Evolutionary conservation across 257 asterid genomes (phyloP), one percentile per base, ranked within the genome.

Genomic region (Petrea volubilis): DNA sequence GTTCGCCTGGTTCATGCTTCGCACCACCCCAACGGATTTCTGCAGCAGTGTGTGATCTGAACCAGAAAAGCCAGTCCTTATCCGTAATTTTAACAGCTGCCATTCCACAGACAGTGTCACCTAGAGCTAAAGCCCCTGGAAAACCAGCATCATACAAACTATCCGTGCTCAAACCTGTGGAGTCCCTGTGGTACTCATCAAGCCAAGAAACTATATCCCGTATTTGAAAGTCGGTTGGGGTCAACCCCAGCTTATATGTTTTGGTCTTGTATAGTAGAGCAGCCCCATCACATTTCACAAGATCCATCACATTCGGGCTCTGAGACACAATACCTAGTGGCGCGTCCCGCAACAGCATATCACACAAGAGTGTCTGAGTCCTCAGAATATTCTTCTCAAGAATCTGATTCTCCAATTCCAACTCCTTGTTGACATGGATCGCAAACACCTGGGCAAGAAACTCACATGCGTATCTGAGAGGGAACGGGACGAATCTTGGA

Each of bases 401-500:
- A 76, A 84, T 85, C 78, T 94, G 99, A 50, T 77, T 80, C 43
- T 87, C 96, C 76, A 91, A 68, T 62, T 93, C 98, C 52, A 91
- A 21, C 86, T 91, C 97, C 86, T 93, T 91, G 87, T 83, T 89
- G 25, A 93, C 92, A 70, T 93, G 98, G 70, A 93, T 86, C 18
- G 97, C 92, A 46, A 93, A 93, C 56, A 93, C 98, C 71, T 93
- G 98, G 1, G 93, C 85, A 9, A 93, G 97, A 82, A 93, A 93
- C 68, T 93, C 98, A 72, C 99, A 94, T 2, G 99, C 99, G 21
- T 91, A 94, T 23, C 99, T 81, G 27, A 94, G 93, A 61, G 99
- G 99, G 56, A 94, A 94, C 14, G 99, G 99, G 78, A 94, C 96
- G 46, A 94, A 94, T 77, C 99, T 83, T 0, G 99, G 99, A 58